Base-by-base conservation (phyloP, 345 rosid genomes). In the Populus euphratica region DNA sequence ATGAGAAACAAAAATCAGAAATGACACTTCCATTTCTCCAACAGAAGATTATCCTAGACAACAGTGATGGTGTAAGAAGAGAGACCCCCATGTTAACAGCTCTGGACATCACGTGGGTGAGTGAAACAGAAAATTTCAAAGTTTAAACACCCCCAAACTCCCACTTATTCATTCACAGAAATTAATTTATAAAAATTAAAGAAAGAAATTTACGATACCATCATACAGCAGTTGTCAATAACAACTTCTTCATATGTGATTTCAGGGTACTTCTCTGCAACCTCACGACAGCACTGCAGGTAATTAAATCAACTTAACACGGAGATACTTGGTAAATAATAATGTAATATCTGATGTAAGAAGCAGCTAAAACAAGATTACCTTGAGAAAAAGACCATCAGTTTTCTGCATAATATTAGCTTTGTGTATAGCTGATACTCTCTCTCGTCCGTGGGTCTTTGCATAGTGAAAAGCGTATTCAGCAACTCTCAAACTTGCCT, bases 351-450 rank as follows among this genome's bases (percentile, higher is more conserved):
- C 35, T 66, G 64, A 64, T 33, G 44, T n/a, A 38, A 35, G 35
- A 38, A 56, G 3, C 59, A 71, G 43, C 65, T 21, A 74, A 1
- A 78, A 73, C 20, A 31, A 8, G 25, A 78, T 74, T 54, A 93
- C 98, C 93, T 93, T 91, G 44, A 96, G 98, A 67, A 96, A 96
- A 79, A 96, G 96, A 77, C 99, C 99, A 75, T 96, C 99, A 54
- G 99, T 96, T 86, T 91, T 96, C 91, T 94, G 98, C 99, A 96
- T 96, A 75, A 96, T 94, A 77, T 94, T 96, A 69, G 98, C 99
- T 82, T 96, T 96, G 82, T 96, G 99, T 66, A 96, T 92, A 0
- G 97, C 98, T 44, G 99, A 96, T 50, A 96, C 98, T 84, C 99
- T 88, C 84, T 92, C 91, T 83, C 98, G 86, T 78, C 97, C 99